Base-by-base conservation (phyloP, 805 yeast species). In the Phaffomyces opuntiae region DNA sequence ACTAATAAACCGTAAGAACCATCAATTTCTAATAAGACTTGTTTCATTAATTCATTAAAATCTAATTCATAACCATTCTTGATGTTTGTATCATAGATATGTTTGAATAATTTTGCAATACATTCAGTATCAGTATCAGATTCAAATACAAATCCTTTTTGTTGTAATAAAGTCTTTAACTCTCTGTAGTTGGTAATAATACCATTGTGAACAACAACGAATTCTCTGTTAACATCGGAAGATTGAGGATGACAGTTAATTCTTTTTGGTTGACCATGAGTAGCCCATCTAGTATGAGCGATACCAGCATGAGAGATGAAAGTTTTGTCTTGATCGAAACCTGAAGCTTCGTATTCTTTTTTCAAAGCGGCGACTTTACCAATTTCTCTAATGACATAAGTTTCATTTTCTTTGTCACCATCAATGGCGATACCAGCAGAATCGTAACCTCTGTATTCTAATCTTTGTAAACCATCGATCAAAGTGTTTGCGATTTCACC, bases 251-350 rank as follows among this genome's bases (percentile, higher is more conserved):
- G 99, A 64, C 98, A 93, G 73, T 93, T 93, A 50, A 66, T 57
- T 51, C 75, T 79, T 54, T 79, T 80, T 47, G 97, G 97, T 59
- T 82, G 87, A 67, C 99, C 99, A 67, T 93, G 99, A 35, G 99
- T 93, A 43, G 99, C 99, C 99, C 99, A 93, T 74, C 99, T 86
- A 13, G 99, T 93, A 69, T 93, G 99, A 24, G 99, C 98, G 65
- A 93, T 93, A 63, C 96, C 99, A 49, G 82, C 89, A 63, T 93
- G 99, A 64, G 83, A 80, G 56, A 78, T 82, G 62, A 87, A 89
- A 19, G 78, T 73, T 49, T 77, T 80, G 27, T 74, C 66, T 56
- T 83, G 74, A 58, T 84, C 78, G 47, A 81, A 75, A 39, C 77
- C 64, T 21, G 64, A 60, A 21, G 64, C 53, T 31, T 68, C 71